phyloP scores from a whole-genome alignment of 2,329 filamentous ascomycete genomes.

The Pseudogymnoascus sp. region DNA sequence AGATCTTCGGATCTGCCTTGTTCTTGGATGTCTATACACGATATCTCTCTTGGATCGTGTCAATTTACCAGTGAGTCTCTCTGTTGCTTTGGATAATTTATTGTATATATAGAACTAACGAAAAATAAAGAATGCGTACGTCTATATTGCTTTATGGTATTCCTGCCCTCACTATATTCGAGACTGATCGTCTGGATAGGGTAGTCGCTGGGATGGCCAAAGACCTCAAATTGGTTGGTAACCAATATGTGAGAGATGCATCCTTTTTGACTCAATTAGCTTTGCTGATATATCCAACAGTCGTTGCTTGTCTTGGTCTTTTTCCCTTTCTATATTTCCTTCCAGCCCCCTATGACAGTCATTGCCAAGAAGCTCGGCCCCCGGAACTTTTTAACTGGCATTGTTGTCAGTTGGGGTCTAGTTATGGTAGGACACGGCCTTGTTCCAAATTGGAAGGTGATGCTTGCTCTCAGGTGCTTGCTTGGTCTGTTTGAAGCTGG shows the following conservation, averaged over 20 bases:
- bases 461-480: conserved; percentile 37
- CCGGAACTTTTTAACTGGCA: background rate
- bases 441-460: conserved; percentile 32
- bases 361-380: background rate
- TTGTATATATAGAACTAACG: background rate
- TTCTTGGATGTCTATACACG: conserved; percentile 2
- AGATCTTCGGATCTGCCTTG: conserved; percentile 1
- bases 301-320: conserved; percentile 1
- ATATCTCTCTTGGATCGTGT: conserved; percentile 1
- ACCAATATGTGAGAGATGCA: background rate
- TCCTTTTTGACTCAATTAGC: background rate
- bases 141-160: background rate
- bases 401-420: background rate
- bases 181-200: background rate
- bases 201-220: background rate
- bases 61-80: background rate
- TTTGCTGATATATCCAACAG: background rate
- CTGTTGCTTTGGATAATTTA: background rate
- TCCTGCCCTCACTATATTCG: background rate
- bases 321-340: background rate
- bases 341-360: conserved; percentile 1
- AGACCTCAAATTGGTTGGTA: conserved; percentile 1
- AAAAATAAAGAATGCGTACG: background rate
- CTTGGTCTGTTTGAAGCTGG: conserved; percentile 32
- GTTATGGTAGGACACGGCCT: conserved; percentile 50